phyloP scores from a whole-genome alignment of 441 rosid species.

The Macaranga tanarius region DNA sequence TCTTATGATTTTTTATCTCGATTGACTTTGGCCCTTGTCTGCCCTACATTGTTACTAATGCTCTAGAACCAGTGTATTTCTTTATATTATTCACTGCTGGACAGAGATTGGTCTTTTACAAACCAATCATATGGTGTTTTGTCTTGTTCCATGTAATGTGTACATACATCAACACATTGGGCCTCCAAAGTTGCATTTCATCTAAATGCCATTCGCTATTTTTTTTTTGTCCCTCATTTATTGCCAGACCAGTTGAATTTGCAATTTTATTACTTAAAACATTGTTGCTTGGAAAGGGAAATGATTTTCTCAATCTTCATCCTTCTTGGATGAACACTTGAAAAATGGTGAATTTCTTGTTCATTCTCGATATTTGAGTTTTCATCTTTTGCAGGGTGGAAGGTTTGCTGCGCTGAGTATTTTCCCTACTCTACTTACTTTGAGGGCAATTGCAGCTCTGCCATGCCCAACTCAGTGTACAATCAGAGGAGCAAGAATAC shows the following conservation, averaged over 20 bases:
- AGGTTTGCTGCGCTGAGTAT: slow-evolving; percentile 61
- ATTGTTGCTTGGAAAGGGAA: neutral
- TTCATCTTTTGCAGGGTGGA: slow-evolving; percentile 74
- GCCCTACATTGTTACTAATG: too few relatives aligned
- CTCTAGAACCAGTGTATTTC: too few relatives aligned
- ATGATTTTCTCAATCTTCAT: neutral
- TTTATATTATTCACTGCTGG: too few relatives aligned
- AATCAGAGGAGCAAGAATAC: slow-evolving; percentile 38
- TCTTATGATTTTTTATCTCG: neutral
- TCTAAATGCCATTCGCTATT: neutral
- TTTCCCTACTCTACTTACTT: slow-evolving; percentile 79
- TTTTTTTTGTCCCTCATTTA: neutral
- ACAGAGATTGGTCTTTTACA: too few relatives aligned
- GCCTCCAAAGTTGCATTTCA: neutral
- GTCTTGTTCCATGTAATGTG: too few relatives aligned
- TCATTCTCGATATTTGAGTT: neutral
- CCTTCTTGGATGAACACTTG: neutral
- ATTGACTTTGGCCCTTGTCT: neutral
- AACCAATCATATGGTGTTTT: too few relatives aligned
- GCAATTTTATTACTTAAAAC: neutral
- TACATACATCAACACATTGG: neutral
- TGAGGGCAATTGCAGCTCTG: slow-evolving; percentile 70
- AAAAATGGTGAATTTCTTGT: neutral
- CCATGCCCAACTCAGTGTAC: slow-evolving; percentile 48
- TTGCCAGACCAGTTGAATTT: neutral